Evolutionary conservation across 208 protist genomes (phyloP), one percentile per base, ranked within the genome.

Genomic region (Naegleria gruberi): DNA sequence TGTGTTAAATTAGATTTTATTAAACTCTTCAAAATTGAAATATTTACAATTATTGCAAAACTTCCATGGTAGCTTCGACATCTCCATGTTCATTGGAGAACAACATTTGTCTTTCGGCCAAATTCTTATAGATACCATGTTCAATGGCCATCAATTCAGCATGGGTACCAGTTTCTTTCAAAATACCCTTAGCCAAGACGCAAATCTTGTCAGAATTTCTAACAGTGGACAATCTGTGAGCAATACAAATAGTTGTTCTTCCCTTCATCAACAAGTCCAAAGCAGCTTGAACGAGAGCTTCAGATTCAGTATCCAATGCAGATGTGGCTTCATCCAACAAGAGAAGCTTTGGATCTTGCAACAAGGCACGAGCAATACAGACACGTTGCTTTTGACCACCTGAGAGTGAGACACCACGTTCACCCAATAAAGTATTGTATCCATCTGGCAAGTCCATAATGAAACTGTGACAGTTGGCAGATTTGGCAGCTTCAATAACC

Each of bases 341-440:
- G 10, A 96, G 87, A 42, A 96, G 89, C 10, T 81, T 89, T 43
- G 94, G 92, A 73, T 93, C 89, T 81, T 89, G 88, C 44, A 94
- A 45, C 4, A 95, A 5, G 1, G 94, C 94, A 7, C 94, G 89
- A 43, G 96, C 97, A 92, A 98, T 98, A 42, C 96, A 96, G 85
- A 98, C 96, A 51, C 96, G 95, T 93, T 98, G 97, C 93, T 97
- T 97, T 93, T 98, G 97, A 12, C 97, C 97, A 34, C 96, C 97
- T 19, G 94, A 97, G 15, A 98, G 92, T 12, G 93, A 92, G 55
- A 95, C 77, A 12, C 77, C 77, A n/a, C 34, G 4, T 30, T 94
- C 47, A 42, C 86, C 86, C 6, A 81, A 17, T 12, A 43, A 55
- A 12, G 86, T 83, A 12, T 83, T 3, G 34, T 83, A 83, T 83